Conservation (phyloP, 306 rosid species). For the Lupinus albus region DNA sequence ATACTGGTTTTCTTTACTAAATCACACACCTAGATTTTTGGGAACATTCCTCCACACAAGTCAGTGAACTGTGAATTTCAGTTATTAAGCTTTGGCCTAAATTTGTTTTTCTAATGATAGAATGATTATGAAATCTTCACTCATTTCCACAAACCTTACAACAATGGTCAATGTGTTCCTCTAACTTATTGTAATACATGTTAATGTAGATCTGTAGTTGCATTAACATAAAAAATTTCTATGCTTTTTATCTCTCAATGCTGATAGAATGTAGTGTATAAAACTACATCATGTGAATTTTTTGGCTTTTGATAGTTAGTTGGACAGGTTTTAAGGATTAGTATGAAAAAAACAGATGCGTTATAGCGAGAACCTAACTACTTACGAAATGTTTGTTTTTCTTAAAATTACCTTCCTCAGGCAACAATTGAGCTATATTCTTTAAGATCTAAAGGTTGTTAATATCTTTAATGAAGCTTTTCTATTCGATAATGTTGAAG, state of each 20-base stretch:
- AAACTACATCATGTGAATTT: slow-evolving; percentile 5
- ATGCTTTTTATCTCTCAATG: slow-evolving; percentile 16
- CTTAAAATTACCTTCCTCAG: slow-evolving; percentile 8
- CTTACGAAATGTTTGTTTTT: slow-evolving; percentile 8
- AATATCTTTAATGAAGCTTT: background rate
- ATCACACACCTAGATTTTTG: too few relatives aligned
- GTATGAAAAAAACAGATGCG: too few relatives aligned
- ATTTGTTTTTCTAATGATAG: too few relatives aligned
- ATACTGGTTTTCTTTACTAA: too few relatives aligned
- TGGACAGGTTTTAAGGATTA: slow-evolving; percentile 11
- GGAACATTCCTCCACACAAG: too few relatives aligned
- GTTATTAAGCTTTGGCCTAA: too few relatives aligned
- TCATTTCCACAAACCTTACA: slow-evolving; percentile 20
- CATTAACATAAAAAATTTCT: background rate
- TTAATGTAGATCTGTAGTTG: background rate
- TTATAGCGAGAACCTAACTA: slow-evolving; percentile 4
- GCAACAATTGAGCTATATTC: background rate
- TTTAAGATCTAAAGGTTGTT: slow-evolving; percentile 19
- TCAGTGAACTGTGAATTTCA: too few relatives aligned
- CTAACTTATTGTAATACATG: background rate
- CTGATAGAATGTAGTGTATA: background rate
- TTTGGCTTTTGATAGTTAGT: slow-evolving; percentile 4
- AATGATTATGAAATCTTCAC: too few relatives aligned
- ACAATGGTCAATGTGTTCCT: background rate
- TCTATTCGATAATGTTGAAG: slow-evolving; percentile 28